A percentile compares a stretch with the other conserved stretches of the same genome.
Conservation (phyloP, 352 stramenopile species). For the Pythium sp. region DNA sequence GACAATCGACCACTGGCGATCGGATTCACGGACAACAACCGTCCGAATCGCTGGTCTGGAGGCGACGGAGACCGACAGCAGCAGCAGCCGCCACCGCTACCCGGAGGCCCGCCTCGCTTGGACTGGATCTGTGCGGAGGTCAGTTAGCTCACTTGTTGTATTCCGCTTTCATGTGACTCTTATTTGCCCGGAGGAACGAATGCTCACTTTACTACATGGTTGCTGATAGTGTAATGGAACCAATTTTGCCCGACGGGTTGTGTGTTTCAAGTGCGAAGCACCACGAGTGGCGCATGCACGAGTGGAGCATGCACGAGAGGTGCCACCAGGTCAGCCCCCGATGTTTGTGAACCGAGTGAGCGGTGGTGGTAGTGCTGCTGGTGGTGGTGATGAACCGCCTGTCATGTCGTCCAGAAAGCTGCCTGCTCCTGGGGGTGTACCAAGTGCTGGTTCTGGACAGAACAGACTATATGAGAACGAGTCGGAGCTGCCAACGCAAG, state of each 20-base stretch:
- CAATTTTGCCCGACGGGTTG: slow-evolving; percentile 63
- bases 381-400: background rate
- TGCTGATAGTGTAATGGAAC: slow-evolving; percentile 56
- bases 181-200: background rate
- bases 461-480: slow-evolving; percentile 13
- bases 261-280: slow-evolving; percentile 73
- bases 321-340: slow-evolving; percentile 17
- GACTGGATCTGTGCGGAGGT: slow-evolving; percentile 80
- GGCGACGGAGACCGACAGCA: slow-evolving; percentile 6
- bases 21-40: slow-evolving; percentile 46
- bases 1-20: slow-evolving; percentile 41
- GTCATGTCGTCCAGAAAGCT: background rate
- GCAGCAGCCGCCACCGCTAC: background rate
- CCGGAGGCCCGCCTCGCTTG: slow-evolving; percentile 16
- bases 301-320: slow-evolving; percentile 31
- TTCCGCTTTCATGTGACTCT: background rate
- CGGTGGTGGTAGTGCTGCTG: background rate
- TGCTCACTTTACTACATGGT: background rate
- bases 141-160: background rate
- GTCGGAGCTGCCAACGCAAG: slow-evolving; percentile 37
- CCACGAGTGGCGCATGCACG: slow-evolving; percentile 31
- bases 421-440: background rate
- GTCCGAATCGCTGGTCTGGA: slow-evolving; percentile 15
- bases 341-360: background rate
- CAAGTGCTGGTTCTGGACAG: background rate